Base-by-base conservation (phyloP, 352 stramenopile species). In the Phytophthora pluvialis region DNA sequence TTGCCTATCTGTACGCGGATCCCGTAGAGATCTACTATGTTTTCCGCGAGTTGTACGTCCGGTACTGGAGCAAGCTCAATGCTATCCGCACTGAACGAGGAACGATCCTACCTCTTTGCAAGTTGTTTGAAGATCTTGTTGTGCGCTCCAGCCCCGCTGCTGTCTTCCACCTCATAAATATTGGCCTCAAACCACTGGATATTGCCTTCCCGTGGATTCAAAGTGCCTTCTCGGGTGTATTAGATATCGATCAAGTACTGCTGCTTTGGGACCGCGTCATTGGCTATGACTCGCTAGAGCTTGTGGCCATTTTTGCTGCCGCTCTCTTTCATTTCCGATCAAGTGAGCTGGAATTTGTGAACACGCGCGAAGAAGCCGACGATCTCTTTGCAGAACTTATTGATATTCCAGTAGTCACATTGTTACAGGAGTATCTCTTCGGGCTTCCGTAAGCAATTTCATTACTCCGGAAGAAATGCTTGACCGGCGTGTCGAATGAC, bases 131-230 rank as follows among this genome's bases (percentile, higher is more conserved):
- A 57, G 73, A 84, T 21, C 74, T 93, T 56, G 60, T 81, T 13
- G 58, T 74, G 48, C 78, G 70, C 28, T 89, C 77, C n/a, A 80
- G 72, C 16, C 69, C 82, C 13, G 60, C 70, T 21, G 68, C 70
- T 2, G 71, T 89, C n/a, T 83, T 90, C 45, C 83, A 91, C 52
- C 73, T 91, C 21, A 52, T 87, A 46, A 84, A 78, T 64, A 66
- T 83, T 26, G 79, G 78, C 21, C 59, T 94, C 33, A 61, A 70
- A 60, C 86, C 86, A 13, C 64, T 94, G 32, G 78, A 88, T 46
- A 80, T 94, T 39, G 86, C 78, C 16, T 94, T 94, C 54, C 80
- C 82, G 16, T 94, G 86, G 86, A 88, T 94, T 48, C 86, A 94
- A 46, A 72, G 72, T 49, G 86, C 80, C 16, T 93, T 94, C 54